Evolutionary conservation across 2,329 filamentous ascomycete species (phyloP), one percentile per base, ranked within the genome.

Genomic region (Neofusicoccum laricinum): DNA sequence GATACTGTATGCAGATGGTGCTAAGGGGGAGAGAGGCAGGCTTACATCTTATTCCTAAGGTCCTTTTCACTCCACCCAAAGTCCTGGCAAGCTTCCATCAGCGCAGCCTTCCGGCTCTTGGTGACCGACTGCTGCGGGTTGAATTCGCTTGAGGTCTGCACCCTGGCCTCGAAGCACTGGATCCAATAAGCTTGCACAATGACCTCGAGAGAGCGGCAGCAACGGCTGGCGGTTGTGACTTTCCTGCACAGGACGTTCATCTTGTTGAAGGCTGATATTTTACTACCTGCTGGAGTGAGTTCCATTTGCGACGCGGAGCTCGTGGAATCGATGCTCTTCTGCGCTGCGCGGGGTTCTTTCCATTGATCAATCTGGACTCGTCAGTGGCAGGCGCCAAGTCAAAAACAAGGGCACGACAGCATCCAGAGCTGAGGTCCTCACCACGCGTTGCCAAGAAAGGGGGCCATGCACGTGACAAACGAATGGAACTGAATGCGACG

Each of bases 1-100:
- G 36, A 38, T 12, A 11, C 11, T 38, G 14, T 1, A 30, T 10
- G 21, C 7, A 48, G 46, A 17, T 48, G n/a, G 1, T 43, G 41
- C 4, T 4, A 14, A 12, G 30, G 15, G 8, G 5, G 17, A 15
- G 15, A 15, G 19, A 59, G 36, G 36, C 40, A 7, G 6, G n/a
- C 55, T 15, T 21, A 59, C 70, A 74, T 75, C 63, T 80, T 80
- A 67, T 86, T 86, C 12, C 84, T 79, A 17, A 86, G 70, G 65
- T 86, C 84, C 68, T 86, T 86, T 68, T 86, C 84, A 3, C 81
- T 78, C 84, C 84, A 86, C 2, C 78, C 78, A 65, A 86, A 84
- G 55, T 82, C 79, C 12, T 78, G 73, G 67, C 84, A 86, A 0
- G 84, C 84, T 68, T 85, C 82, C 64, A 80, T 80, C 12, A 86